Evolutionary conservation across 352 stramenopile genomes (phyloP), one percentile per base, ranked within the genome.

Genomic region (Phytophthora quininea): DNA sequence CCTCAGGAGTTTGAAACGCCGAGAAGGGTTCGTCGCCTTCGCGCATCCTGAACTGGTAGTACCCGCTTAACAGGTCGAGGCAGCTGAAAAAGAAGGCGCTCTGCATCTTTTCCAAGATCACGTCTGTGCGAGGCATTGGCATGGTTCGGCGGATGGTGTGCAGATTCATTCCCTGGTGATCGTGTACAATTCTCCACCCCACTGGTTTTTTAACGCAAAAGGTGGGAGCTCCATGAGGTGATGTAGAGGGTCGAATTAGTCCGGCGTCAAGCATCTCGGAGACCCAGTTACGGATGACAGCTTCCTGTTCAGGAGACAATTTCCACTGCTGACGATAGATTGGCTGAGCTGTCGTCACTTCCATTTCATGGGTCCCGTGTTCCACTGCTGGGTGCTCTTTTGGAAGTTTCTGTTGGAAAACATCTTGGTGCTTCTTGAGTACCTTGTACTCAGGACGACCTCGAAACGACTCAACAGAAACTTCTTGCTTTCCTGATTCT

Each of bases 151-250:
- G 60, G 1, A 62, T 14, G 31, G 51, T 51, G 11, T 57, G 47
- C 2, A 46, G 8, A 19, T 67, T 67, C 24, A 65, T 61, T 3
- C 43, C 62, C n/a, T 56, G 55, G n/a, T 57, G 72, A 14, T 61
- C 68, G 43, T 77, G 72, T 7, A 77, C 54, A 46, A 80, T 75
- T 5, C 68, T 15, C 72, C 72, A 75, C 0, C 67, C 72, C 14
- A 62, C 61, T 10, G 64, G 50, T 37, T 80, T 77, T 2, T 31
- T 35, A 0, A 80, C 55, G 27, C 68, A n/a, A 77, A 80, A 74
- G 1, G 54, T 74, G 1, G 59, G 68, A 9, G 32, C 50, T 7
- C 12, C 62, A 51, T 73, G 51, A 3, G 71, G 66, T 0, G 53
- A 63, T 4, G 4, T 79, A 1, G 45, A 68, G 7, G 42, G 45